Conservation (phyloP, 306 rosid species). For the Sophora flavescens region DNA sequence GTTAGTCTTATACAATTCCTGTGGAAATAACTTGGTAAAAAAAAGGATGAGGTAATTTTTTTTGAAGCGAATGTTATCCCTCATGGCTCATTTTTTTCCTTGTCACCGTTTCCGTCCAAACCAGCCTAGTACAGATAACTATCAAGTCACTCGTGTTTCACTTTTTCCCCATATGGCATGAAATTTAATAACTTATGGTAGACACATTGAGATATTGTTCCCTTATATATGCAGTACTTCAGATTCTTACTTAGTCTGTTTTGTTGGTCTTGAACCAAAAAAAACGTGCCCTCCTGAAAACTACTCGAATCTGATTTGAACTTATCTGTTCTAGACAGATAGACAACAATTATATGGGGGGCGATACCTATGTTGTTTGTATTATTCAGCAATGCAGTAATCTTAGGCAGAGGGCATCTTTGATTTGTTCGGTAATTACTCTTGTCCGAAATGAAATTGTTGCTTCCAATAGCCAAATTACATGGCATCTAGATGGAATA, state of each 20-base stretch:
- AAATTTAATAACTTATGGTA: constrained; percentile 9
- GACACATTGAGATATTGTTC: constrained; percentile 9
- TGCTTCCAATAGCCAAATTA: constrained; percentile 1
- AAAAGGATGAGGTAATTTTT: too few relatives aligned
- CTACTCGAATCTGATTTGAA: constrained; percentile 46
- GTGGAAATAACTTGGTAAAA: too few relatives aligned
- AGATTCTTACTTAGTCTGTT: constrained; percentile 35
- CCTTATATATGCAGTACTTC: not conserved
- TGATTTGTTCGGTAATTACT: constrained; percentile 3
- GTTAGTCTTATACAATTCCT: too few relatives aligned
- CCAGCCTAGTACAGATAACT: not conserved
- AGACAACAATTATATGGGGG: constrained; percentile 17
- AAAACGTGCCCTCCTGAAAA: constrained; percentile 21
- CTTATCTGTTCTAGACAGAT: constrained; percentile 34
- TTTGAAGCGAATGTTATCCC: too few relatives aligned
- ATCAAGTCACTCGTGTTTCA: constrained; percentile 32
- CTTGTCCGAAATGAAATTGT: not conserved
- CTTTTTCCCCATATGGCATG: constrained; percentile 44
- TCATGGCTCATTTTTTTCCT: too few relatives aligned
- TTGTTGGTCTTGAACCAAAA: constrained; percentile 5
- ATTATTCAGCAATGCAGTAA: not conserved
- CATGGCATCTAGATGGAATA: not conserved
- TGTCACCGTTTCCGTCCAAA: too few relatives aligned
- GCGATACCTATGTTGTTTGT: not conserved
- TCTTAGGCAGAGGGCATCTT: constrained; percentile 28